Percentiles rank a stretch among this genome's conserved stretches.
phyloP scores from a whole-genome alignment of 2,329 filamentous ascomycete species.

The Pseudogymnoascus sp. region DNA sequence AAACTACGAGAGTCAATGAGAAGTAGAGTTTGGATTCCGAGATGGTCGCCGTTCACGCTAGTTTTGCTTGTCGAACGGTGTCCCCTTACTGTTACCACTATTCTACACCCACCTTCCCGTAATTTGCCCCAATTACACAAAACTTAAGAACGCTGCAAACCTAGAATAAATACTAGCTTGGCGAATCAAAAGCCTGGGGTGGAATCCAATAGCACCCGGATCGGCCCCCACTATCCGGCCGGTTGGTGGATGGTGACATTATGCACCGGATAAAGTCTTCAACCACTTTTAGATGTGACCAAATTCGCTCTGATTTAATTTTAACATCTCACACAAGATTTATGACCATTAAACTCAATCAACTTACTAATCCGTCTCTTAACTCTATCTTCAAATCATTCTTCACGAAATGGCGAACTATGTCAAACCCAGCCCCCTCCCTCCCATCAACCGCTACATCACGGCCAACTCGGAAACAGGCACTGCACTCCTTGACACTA shows the following conservation, averaged over 20 bases:
- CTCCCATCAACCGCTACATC: constrained; percentile 19
- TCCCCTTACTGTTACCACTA: neutral
- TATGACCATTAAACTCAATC: neutral
- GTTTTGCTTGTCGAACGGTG: neutral
- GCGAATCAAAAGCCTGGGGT: neutral
- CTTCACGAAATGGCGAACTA: neutral
- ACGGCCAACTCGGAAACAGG: constrained; percentile 18
- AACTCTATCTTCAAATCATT: neutral
- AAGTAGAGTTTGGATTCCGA: neutral
- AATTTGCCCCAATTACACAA: neutral
- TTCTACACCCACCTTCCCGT: neutral
- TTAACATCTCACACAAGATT: neutral
- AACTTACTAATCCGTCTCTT: neutral
- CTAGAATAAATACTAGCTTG: neutral
- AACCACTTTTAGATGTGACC: neutral
- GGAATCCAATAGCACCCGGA: neutral
- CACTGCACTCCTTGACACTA: constrained; percentile 18
- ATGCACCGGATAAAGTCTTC: neutral
- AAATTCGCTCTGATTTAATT: neutral
- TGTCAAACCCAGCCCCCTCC: constrained; percentile 12
- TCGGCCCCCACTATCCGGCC: neutral
- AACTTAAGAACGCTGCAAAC: neutral
- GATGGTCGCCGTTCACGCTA: neutral
- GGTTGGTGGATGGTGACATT: neutral
- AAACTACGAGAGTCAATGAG: neutral